Evolutionary conservation across 768 basidiomycete species (phyloP), one percentile per base, ranked within the genome.

Genomic region (Boletus patriciae): DNA sequence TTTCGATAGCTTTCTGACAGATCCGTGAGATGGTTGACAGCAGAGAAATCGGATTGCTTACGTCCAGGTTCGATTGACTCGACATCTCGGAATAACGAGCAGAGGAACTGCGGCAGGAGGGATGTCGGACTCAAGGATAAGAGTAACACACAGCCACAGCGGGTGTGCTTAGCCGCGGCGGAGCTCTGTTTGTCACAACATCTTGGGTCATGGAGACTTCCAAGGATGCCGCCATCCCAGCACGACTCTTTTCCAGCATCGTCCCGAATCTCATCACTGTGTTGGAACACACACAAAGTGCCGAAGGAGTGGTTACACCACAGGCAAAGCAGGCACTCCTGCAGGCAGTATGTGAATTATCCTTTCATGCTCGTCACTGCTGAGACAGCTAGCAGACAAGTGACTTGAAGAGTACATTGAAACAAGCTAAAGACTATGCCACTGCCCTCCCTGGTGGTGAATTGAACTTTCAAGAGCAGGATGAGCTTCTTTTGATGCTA

Each of bases 1-100:
- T 84, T 65, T 92, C 91, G 68, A 97, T 92, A 33, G 94, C 94
- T 73, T 82, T 81, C 86, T 88, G 55, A 50, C 42, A 43, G 42
- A 63, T 60, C 47, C 19, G 47, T 72, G 53, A 70, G 69, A 46
- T 44, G 47, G 31, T 33, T 27, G 9, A 36, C 15, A 9, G 9
- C 4, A 19, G 36, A 40, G 18, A 19, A 7, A 27, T 19, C 4
- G 9, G 9, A 23, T 1, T 6, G 68, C 80, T 57, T 64, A 81
- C 82, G 65, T 83, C 81, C 62, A 83, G 69, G 60, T 77, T 77
- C 50, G 71, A 73, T 58, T 77, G 69, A 63, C 69, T 73, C 33
- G 80, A 71, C 80, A 82, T 81, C 25, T 52, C 43, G 48, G 27
- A 2, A 47, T 49, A 36, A 40, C 45, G 40, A 40, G n/a, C 11